A percentile compares a stretch with the other conserved stretches of the same genome.
Evolutionary conservation across 2,329 filamentous ascomycete species (phyloP).

Genomic region (Aspergillus sp.): DNA sequence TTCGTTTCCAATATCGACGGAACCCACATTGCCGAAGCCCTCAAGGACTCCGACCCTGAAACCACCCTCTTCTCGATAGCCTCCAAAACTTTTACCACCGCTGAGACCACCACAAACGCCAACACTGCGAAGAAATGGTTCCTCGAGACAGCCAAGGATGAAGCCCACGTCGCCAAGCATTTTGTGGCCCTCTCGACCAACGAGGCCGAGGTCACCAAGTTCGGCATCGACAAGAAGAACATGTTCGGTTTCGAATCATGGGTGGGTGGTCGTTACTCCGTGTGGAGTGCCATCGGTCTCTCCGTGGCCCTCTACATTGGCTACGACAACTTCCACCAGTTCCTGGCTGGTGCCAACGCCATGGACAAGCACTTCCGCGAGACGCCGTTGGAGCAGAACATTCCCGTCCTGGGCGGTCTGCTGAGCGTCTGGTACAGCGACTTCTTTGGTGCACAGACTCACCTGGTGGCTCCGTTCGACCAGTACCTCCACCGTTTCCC

Average conservation of each 20-base stretch:
- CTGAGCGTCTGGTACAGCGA: slow-evolving; percentile 98
- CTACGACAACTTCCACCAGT: slow-evolving; percentile 95
- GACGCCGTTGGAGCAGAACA: slow-evolving; percentile 87
- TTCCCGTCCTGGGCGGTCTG: slow-evolving; percentile 82
- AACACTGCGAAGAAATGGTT: slow-evolving; percentile 98
- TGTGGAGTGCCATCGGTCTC: slow-evolving; percentile 96
- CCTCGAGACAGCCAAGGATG: slow-evolving; percentile 72
- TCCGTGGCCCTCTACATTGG: slow-evolving; percentile 93
- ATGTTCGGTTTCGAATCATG: slow-evolving; percentile 99
- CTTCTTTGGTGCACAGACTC: slow-evolving; percentile 97
- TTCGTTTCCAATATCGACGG: slow-evolving; percentile 99
- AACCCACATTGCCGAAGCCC: slow-evolving; percentile 91
- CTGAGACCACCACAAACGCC: slow-evolving; percentile 93
- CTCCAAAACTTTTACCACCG: slow-evolving; percentile 98
- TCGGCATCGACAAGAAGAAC: slow-evolving; percentile 97
- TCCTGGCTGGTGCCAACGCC: slow-evolving; percentile 85
- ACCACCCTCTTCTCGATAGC: slow-evolving; percentile 98
- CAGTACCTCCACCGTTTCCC: slow-evolving; percentile 99
- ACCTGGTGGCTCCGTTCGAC: slow-evolving; percentile 95
- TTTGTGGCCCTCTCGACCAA: slow-evolving; percentile 98
- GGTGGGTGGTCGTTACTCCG: slow-evolving; percentile 96
- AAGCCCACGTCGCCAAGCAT: slow-evolving; percentile 79
- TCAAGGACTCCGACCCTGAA: slow-evolving; percentile 82
- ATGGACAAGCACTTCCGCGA: slow-evolving; percentile 98
- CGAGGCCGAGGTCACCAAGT: slow-evolving; percentile 89